Evolutionary conservation across 1,284 basidiomycete species (phyloP).

Genomic region (Cutaneotrichosporon cavernicola): DNA sequence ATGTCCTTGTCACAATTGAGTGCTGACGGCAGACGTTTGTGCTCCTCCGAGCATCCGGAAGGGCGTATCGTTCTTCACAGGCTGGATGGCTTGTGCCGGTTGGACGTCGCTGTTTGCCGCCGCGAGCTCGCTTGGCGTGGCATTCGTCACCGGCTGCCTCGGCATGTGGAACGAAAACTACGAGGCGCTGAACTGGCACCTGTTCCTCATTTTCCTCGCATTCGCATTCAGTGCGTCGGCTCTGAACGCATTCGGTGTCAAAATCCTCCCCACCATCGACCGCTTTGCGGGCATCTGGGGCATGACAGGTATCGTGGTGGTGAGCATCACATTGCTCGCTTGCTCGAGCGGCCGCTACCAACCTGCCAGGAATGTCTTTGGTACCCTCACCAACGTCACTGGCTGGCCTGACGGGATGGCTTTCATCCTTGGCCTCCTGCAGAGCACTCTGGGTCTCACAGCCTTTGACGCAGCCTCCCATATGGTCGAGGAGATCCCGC

Average conservation of each 20-base stretch:
- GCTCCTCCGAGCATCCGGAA: constrained; percentile 6
- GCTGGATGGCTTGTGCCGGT: constrained; percentile 33
- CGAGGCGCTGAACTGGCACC: constrained; percentile 15
- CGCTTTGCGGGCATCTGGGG: constrained; percentile 34
- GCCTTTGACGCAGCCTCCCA: constrained; percentile 42
- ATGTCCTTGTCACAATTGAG: neutral
- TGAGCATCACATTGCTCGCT: constrained; percentile 34
- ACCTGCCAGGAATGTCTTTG: constrained; percentile 47
- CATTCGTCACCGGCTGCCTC: constrained; percentile 37
- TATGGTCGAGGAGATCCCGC: constrained; percentile 49
- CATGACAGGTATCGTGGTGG: constrained; percentile 44
- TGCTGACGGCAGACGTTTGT: constrained; percentile 13
- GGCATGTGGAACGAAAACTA: constrained; percentile 17
- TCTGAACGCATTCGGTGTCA: constrained; percentile 24
- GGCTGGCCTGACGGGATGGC: constrained; percentile 35
- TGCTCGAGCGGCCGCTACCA: constrained; percentile 38
- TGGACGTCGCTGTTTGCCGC: constrained; percentile 52
- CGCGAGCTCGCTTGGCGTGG: constrained; percentile 28
- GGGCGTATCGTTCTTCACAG: constrained; percentile 18
- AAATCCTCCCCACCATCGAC: constrained; percentile 22
- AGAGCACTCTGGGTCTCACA: constrained; percentile 28
- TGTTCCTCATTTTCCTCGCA: constrained; percentile 21
- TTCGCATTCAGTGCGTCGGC: constrained; percentile 11
- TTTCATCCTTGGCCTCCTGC: constrained; percentile 51
- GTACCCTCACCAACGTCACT: constrained; percentile 39